Conservation (phyloP, 345 rosid species). For the Cochlearia excelsa region DNA sequence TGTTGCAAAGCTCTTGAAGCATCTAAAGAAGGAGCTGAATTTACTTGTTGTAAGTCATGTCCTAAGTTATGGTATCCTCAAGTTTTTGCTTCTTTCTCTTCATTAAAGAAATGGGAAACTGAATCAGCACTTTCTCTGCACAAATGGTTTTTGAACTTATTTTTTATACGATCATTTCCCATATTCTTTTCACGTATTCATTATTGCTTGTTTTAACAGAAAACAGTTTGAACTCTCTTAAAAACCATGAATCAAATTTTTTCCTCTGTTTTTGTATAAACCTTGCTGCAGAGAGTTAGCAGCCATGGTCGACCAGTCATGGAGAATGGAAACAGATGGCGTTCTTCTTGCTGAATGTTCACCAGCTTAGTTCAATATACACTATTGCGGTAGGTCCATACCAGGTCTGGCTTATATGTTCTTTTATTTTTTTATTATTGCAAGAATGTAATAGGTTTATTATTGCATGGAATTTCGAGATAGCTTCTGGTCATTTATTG, state of each 20-base stretch:
- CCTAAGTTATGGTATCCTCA: slow-evolving; percentile 69
- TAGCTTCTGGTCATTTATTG: slow-evolving; percentile 1
- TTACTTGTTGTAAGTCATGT: slow-evolving; percentile 91
- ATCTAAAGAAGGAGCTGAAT: slow-evolving; percentile 77
- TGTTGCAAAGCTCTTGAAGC: slow-evolving; percentile 79
- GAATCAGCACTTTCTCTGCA: slow-evolving; percentile 1
- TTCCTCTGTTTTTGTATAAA: slow-evolving; percentile 14
- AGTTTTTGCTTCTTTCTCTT: slow-evolving; percentile 4
- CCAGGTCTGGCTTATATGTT: slow-evolving; percentile 36
- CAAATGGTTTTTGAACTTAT: slow-evolving; percentile 12
- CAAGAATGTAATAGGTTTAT: slow-evolving; percentile 9
- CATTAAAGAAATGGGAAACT: not conserved
- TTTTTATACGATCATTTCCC: slow-evolving; percentile 1
- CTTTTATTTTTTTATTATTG: slow-evolving; percentile 11
- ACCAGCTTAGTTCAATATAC: slow-evolving; percentile 39
- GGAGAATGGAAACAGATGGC: slow-evolving; percentile 96
- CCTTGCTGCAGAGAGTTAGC: slow-evolving; percentile 58
- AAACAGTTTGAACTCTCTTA: not conserved
- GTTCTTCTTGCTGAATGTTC: slow-evolving; percentile 53
- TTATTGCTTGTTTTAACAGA: not conserved
- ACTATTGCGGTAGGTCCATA: slow-evolving; percentile 20
- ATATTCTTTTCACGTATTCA: not conserved
- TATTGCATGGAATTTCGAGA: slow-evolving; percentile 20
- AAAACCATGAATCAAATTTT: not conserved
- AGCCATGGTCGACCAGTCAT: slow-evolving; percentile 71